These are phyloP conservation scores for Penicillium samsonianum DNA, from an alignment of 495 filamentous ascomycete genomes.

Conservation along the genomic window DNA sequence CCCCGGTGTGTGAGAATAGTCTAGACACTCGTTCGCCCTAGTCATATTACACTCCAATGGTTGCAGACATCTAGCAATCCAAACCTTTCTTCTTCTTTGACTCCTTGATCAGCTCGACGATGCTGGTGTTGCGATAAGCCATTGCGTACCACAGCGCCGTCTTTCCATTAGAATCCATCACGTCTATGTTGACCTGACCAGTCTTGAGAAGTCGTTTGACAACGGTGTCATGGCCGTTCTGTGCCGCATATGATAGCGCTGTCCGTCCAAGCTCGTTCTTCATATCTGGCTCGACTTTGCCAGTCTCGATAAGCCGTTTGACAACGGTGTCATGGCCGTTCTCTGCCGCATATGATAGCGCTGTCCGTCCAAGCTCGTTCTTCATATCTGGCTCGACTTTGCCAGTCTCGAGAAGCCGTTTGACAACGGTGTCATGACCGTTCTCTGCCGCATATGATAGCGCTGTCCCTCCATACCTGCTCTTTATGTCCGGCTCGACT, in stretches of 20 bases:
- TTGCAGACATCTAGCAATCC: not conserved
- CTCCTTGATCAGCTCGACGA: not conserved
- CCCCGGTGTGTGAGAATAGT: too few species aligned
- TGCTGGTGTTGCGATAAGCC: not conserved
- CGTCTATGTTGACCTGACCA: not conserved
- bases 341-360: conserved; percentile 22
- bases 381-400: not conserved
- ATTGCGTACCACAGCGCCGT: not conserved
- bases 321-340: conserved; percentile 1
- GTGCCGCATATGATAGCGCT: not conserved
- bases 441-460: conserved; percentile 15
- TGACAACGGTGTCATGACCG: not conserved
- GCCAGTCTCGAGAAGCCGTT: conserved; percentile 4
- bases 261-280: not conserved
- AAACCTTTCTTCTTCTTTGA: not conserved
- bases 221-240: not conserved
- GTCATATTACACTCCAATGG: too few species aligned
- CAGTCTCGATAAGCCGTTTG: conserved; percentile 2
- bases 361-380: conserved; percentile 36
- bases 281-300: not conserved
- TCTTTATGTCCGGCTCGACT: conserved; percentile 8
- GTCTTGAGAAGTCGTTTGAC: conserved; percentile 7
- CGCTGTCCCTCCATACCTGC: conserved; percentile 37
- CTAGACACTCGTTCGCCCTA: too few species aligned
- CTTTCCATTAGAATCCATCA: not conserved